Evolutionary conservation across 2,329 filamentous ascomycete genomes (phyloP), one percentile per base, ranked within the genome.

Genomic region (Trichophyton schoenleinii): DNA sequence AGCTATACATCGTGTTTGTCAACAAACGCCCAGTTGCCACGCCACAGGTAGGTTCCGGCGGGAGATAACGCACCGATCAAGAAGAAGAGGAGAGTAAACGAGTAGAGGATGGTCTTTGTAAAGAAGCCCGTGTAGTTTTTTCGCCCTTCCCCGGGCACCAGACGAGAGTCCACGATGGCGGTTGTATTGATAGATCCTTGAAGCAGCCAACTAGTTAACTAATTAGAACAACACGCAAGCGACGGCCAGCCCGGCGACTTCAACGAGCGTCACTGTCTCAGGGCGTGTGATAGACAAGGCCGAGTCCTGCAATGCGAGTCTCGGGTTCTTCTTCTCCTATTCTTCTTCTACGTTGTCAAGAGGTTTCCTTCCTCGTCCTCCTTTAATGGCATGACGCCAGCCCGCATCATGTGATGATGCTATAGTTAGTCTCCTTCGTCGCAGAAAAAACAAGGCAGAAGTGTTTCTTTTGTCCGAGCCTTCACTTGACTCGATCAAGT

Each of bases 31-130:
- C 31, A 0, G 3, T n/a, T 20, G 11, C 11, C 25, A 28, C 44
- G n/a, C 34, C 20, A 28, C 11, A 28, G 2, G 46, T 28, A 8
- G 22, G 22, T 22, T 22, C 6, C 11, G 60, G 3, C 6, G 18
- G 53, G 22, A 57, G 41, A 67, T 3, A 3, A 36, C 73, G 48
- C 69, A 78, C 77, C 70, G 60, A 72, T 72, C 8, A 79, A 66
- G 63, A 79, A 79, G 22, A 77, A 63, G 15, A 78, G 62, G n/a
- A 79, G 64, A 2, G 77, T 74, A 13, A 67, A 70, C 3, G 67
- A 69, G 64, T 79, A 80, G 64, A 79, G 74, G 60, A 79, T 78
- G 11, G 74, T 78, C 63, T 78, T 77, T 7, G 77, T 79, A 20
- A 79, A 67, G 64, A 77, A 76, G 4, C 75, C 76, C 0, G 75